Conservation (phyloP, 768 basidiomycete genomes). For the Mycena maculata region DNA sequence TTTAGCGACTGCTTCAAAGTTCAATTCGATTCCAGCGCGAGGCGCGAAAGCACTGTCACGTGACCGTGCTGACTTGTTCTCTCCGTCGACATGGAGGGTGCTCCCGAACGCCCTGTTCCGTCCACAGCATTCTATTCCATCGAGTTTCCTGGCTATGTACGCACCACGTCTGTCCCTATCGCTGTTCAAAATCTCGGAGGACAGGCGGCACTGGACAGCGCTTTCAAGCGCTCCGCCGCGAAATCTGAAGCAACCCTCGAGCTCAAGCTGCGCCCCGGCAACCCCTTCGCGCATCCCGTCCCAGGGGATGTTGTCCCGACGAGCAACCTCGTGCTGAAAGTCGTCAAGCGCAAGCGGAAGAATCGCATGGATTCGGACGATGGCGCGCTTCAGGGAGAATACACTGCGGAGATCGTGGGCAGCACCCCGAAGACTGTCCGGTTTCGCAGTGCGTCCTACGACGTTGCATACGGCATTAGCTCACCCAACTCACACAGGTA, state of each 20-base stretch:
- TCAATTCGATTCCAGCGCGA: too few species aligned
- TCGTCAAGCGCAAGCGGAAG: conserved; percentile 73
- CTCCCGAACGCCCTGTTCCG: conserved; percentile 60
- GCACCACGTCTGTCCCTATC: conserved; percentile 64
- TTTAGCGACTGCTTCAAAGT: too few species aligned
- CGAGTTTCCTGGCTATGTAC: conserved; percentile 92
- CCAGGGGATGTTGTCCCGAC: conserved; percentile 82
- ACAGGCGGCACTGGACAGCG: conserved; percentile 74
- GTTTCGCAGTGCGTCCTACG: conserved; percentile 81
- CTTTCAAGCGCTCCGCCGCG: conserved; percentile 77
- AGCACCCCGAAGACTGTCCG: conserved; percentile 84
- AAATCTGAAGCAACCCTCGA: conserved; percentile 78
- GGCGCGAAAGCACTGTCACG: too few species aligned
- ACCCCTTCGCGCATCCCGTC: conserved; percentile 86
- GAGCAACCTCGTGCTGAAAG: conserved; percentile 86
- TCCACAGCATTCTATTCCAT: conserved; percentile 77
- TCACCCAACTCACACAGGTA: conserved; percentile 60
- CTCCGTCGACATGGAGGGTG: conserved; percentile 17
- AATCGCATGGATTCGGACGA: conserved; percentile 41
- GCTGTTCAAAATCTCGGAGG: conserved; percentile 79
- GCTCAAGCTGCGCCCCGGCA: conserved; percentile 76
- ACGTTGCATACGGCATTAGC: background rate
- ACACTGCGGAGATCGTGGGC: conserved; percentile 79
- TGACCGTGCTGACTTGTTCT: conserved; percentile 10
- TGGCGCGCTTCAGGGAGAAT: conserved; percentile 68